Conservation (phyloP, 305 asterid species). For the Fraxinus albicans region DNA sequence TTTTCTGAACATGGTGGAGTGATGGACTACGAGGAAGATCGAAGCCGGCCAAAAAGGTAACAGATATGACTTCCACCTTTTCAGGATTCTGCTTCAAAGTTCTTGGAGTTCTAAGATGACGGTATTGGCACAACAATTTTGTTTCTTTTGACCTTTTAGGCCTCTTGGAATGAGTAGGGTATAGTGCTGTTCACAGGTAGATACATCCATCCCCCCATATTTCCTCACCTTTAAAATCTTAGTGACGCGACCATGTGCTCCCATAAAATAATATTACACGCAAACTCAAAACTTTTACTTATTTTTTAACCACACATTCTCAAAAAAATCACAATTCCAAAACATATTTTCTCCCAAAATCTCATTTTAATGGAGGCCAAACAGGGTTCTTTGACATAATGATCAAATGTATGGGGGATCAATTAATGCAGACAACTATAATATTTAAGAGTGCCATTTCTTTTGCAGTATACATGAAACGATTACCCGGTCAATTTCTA, state of each 20-base stretch:
- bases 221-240: background rate
- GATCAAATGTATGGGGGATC: background rate
- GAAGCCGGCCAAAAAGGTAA: slow-evolving; percentile 90
- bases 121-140: background rate
- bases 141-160: background rate
- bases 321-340: background rate
- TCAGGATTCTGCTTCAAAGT: slow-evolving; percentile 1
- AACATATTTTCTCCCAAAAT: background rate
- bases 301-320: too few species aligned
- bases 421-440: background rate
- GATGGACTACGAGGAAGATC: slow-evolving; percentile 94
- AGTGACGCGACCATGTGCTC: background rate
- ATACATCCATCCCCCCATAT: background rate
- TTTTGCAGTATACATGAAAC: background rate
- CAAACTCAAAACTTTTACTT: background rate
- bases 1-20: slow-evolving; percentile 92
- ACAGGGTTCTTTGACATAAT: background rate
- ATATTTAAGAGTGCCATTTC: background rate
- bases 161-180: background rate
- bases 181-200: background rate
- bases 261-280: background rate
- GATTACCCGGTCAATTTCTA: background rate
- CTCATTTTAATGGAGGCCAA: background rate
- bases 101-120: slow-evolving; percentile 5
- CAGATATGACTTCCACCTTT: slow-evolving; percentile 5